Evolutionary conservation across 306 rosid species (phyloP).

Genomic region (Cicer arietinum): DNA sequence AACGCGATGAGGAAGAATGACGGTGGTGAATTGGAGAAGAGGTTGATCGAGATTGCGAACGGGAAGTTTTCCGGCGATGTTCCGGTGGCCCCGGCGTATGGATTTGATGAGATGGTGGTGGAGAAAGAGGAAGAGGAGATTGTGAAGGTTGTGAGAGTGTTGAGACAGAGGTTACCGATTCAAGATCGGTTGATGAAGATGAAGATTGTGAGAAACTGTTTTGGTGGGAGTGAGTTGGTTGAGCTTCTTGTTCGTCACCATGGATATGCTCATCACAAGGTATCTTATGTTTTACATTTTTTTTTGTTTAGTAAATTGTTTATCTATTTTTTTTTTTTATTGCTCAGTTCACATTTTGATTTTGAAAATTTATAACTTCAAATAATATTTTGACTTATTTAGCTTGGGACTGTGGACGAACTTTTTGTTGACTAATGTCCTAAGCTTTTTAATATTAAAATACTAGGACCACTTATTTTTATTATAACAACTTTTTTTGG

Average conservation of each 20-base stretch:
- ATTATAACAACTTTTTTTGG: too few species aligned
- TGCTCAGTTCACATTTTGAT: background rate
- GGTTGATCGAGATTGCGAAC: constrained; percentile 47
- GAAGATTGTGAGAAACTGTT: constrained; percentile 83
- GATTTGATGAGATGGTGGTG: constrained; percentile 58
- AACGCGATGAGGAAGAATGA: constrained; percentile 77
- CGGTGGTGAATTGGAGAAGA: constrained; percentile 57
- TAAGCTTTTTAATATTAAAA: too few species aligned
- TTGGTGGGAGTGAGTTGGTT: constrained; percentile 70
- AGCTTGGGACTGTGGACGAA: too few species aligned
- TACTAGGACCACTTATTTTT: too few species aligned
- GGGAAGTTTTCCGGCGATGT: constrained; percentile 62
- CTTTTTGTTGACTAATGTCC: too few species aligned
- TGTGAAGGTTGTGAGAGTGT: constrained; percentile 56
- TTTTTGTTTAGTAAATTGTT: background rate
- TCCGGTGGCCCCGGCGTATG: constrained; percentile 83
- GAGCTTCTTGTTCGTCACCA: constrained; percentile 65
- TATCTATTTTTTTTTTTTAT: background rate
- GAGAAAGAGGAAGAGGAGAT: constrained; percentile 55
- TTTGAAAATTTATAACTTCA: background rate
- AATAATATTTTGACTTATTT: too few species aligned
- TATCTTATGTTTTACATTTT: constrained; percentile 27
- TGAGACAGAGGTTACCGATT: constrained; percentile 83
- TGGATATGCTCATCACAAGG: constrained; percentile 73
- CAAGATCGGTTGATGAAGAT: constrained; percentile 86